A percentile compares a stretch with the other conserved stretches of the same genome.
phyloP scores from a whole-genome alignment of 1,139 yeast genomes.

The Candida glucosophila region DNA sequence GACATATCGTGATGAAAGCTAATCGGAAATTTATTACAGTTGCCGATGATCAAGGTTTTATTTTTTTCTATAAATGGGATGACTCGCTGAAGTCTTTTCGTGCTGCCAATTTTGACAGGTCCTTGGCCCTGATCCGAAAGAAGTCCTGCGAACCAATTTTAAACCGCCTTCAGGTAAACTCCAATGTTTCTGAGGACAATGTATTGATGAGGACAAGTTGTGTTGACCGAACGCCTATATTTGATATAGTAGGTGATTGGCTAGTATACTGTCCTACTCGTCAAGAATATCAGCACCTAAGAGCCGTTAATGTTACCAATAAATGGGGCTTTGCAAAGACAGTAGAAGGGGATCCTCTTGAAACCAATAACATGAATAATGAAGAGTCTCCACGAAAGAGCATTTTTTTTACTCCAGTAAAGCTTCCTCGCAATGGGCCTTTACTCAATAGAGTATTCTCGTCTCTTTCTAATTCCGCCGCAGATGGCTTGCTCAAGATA shows the following conservation, averaged over 20 bases:
- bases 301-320: conserved; percentile 11
- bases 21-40: conserved; percentile 14
- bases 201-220: conserved; percentile 27
- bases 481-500: conserved; percentile 44
- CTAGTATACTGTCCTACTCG: conserved; percentile 40
- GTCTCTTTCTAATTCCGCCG: conserved; percentile 41
- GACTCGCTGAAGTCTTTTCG: not conserved
- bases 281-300: conserved; percentile 24
- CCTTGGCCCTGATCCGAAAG: conserved; percentile 15
- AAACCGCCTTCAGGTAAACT: conserved; percentile 8
- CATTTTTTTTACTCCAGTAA: conserved; percentile 31
- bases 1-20: conserved; percentile 13
- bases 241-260: conserved; percentile 45
- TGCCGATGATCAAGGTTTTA: conserved; percentile 17
- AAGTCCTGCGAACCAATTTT: conserved; percentile 18
- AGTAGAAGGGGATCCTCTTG: conserved; percentile 7
- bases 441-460: conserved; percentile 38
- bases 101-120: conserved; percentile 13
- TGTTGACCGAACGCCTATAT: conserved; percentile 32
- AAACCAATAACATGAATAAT: conserved; percentile 3
- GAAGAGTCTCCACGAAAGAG: not conserved
- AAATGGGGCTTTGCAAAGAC: conserved; percentile 3
- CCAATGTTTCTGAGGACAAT: conserved; percentile 11
- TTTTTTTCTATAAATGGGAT: conserved; percentile 11
- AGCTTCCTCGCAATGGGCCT: conserved; percentile 38